A percentile compares a stretch with the other conserved stretches of the same genome.
Conservation (phyloP, 139 green algal species). For the Raphidocelis subcapitata region DNA sequence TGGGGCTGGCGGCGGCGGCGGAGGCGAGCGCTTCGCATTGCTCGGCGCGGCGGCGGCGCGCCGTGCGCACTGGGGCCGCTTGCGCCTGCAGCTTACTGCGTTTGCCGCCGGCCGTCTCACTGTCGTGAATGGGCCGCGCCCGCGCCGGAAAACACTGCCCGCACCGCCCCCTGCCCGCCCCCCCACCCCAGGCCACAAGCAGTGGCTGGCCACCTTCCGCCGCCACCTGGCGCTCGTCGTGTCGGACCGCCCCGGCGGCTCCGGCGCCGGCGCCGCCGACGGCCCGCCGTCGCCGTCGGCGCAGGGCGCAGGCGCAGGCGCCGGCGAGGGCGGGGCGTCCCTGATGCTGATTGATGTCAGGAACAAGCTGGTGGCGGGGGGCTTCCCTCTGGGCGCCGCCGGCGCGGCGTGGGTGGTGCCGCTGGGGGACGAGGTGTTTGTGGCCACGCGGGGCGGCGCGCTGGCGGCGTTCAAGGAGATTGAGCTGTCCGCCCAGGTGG, state of each 20-base stretch:
- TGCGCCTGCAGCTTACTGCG: no score
- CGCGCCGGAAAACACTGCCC: no score
- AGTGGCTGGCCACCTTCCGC: constrained; percentile 42
- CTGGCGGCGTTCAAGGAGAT: constrained; percentile 43
- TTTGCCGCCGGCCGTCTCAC: no score
- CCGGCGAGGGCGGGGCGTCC: not conserved
- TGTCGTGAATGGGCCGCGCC: no score
- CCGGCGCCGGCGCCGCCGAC: not conserved
- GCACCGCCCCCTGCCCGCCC: no score
- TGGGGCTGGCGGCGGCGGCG: no score
- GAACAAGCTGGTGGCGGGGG: constrained; percentile 76
- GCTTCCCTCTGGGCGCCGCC: constrained; percentile 25
- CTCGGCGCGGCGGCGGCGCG: no score
- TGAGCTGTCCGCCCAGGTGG: constrained; percentile 28
- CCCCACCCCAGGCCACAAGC: constrained; percentile 46
- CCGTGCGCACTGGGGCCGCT: no score
- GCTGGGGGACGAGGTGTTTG: not conserved
- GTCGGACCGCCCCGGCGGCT: constrained; percentile 2
- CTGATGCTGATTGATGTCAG: constrained; percentile 72
- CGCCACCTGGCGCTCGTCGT: constrained; percentile 63
- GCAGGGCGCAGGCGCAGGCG: not conserved
- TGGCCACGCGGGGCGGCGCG: constrained; percentile 5
- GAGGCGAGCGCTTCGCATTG: no score
- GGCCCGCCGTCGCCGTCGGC: not conserved
- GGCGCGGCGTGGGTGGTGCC: constrained; percentile 16